These are phyloP conservation scores for Blastobotrys capitulatus DNA, from an alignment of 1,139 yeast genomes.

Conservation along the genomic window DNA sequence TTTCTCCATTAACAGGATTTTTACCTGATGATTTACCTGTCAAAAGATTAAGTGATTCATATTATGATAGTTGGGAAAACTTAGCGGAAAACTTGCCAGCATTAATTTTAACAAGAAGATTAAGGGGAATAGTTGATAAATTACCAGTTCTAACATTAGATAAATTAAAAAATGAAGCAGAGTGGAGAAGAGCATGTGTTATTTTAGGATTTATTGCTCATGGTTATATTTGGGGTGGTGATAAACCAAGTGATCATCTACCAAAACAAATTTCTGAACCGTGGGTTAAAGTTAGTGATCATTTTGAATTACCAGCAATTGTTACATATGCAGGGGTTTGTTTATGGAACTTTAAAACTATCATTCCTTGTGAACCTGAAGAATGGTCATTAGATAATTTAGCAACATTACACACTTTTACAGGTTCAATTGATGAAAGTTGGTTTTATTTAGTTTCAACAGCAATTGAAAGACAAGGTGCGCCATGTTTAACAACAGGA, in stretches of 20 bases:
- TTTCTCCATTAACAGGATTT: slow-evolving; percentile 69
- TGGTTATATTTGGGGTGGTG: slow-evolving; percentile 83
- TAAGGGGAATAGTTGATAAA: slow-evolving; percentile 55
- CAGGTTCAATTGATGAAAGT: slow-evolving; percentile 86
- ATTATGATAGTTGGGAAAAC: slow-evolving; percentile 75
- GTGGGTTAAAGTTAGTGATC: slow-evolving; percentile 50
- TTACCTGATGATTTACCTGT: slow-evolving; percentile 68
- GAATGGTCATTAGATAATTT: slow-evolving; percentile 55
- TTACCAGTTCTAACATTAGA: slow-evolving; percentile 50
- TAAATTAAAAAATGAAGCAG: slow-evolving; percentile 41
- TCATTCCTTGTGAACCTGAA: slow-evolving; percentile 44
- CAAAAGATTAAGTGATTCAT: slow-evolving; percentile 50
- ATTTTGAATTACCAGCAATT: slow-evolving; percentile 73
- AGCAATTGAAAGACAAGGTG: slow-evolving; percentile 78
- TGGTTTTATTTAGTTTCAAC: slow-evolving; percentile 93
- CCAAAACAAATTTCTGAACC: slow-evolving; percentile 72
- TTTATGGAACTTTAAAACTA: slow-evolving; percentile 77
- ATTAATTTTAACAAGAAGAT: slow-evolving; percentile 56
- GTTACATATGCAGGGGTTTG: slow-evolving; percentile 85
- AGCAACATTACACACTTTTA: slow-evolving; percentile 76
- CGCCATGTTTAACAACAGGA: slow-evolving; percentile 56
- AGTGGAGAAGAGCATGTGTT: slow-evolving; percentile 75
- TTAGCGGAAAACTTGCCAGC: slow-evolving; percentile 65
- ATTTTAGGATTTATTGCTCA: slow-evolving; percentile 74
- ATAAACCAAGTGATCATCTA: slow-evolving; percentile 52